Percentiles rank a stretch among this genome's conserved stretches.
Conservation (phyloP, 768 basidiomycete species). For the Tulasnella sp. region DNA sequence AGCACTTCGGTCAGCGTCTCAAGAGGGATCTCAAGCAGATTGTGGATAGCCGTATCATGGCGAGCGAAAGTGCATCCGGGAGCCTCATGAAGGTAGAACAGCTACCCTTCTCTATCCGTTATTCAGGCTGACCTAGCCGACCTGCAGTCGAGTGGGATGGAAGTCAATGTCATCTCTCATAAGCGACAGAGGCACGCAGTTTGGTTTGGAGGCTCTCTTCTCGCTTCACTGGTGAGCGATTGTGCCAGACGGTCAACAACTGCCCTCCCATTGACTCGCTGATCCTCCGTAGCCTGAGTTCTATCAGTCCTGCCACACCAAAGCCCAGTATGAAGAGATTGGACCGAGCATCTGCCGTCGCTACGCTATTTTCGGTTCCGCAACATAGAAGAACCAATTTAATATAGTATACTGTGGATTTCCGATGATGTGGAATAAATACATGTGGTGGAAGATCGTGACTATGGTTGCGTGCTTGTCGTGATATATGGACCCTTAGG, state of each 20-base stretch:
- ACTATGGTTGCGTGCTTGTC: neutral
- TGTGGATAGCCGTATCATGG: conserved; percentile 87
- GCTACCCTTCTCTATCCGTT: neutral
- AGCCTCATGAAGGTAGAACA: conserved; percentile 68
- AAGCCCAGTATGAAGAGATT: conserved; percentile 92
- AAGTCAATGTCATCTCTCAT: conserved; percentile 98
- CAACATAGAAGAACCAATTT: conserved; percentile 26
- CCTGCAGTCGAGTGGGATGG: conserved; percentile 87
- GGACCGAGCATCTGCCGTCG: conserved; percentile 90
- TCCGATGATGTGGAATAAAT: conserved; percentile 16
- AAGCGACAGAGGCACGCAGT: conserved; percentile 98
- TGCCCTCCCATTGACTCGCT: conserved; percentile 28
- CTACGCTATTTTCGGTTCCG: conserved; percentile 83
- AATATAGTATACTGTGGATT: neutral
- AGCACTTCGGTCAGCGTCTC: conserved; percentile 95
- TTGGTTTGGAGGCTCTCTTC: conserved; percentile 95
- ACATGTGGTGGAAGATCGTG: neutral
- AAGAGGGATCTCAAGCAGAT: conserved; percentile 94
- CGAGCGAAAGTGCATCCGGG: conserved; percentile 73
- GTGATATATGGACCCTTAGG: neutral
- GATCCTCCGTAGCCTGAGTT: conserved; percentile 75
- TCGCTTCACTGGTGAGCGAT: conserved; percentile 76
- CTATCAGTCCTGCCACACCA: conserved; percentile 90
- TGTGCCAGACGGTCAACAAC: neutral
- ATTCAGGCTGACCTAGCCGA: neutral